A percentile compares a stretch with the other conserved stretches of the same genome.
Evolutionary conservation across 306 rosid genomes (phyloP).

Genomic region (Glycine tomentella): DNA sequence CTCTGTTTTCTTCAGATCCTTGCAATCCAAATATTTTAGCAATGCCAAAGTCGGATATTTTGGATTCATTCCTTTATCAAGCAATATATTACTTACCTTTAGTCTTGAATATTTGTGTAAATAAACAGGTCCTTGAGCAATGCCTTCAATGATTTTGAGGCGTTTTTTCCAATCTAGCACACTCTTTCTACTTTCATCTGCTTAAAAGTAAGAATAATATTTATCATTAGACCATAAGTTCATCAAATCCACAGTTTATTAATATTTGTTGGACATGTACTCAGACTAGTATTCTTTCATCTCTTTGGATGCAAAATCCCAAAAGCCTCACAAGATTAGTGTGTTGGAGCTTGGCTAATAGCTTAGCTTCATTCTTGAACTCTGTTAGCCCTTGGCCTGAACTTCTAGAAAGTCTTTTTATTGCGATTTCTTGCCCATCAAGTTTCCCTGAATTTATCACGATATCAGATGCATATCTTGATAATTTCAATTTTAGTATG

Average conservation of each 20-base stretch:
- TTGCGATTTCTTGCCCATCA: conserved; percentile 38
- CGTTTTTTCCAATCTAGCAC: conserved; percentile 45
- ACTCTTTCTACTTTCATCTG: conserved; percentile 41
- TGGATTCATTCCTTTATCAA: conserved; percentile 55
- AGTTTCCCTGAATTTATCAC: conserved; percentile 38
- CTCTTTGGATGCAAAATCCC: conserved; percentile 44
- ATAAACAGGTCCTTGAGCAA: neutral
- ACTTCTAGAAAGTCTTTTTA: conserved; percentile 45
- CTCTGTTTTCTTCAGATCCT: conserved; percentile 47
- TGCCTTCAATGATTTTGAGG: neutral
- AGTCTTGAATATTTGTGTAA: conserved; percentile 37
- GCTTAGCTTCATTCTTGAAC: conserved; percentile 45
- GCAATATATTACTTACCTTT: conserved; percentile 50
- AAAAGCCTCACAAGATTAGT: conserved; percentile 43
- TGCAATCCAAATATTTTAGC: conserved; percentile 50
- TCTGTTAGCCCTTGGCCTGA: conserved; percentile 42
- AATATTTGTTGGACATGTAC: conserved; percentile 22
- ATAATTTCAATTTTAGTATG: neutral
- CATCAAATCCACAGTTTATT: neutral
- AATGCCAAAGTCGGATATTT: conserved; percentile 59
- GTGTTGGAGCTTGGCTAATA: conserved; percentile 46
- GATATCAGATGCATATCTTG: neutral
- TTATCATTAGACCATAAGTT: neutral
- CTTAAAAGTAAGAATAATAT: neutral
- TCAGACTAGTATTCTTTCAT: conserved; percentile 44